Base-by-base conservation (phyloP, 164 flowering plant species). In the Nymphaea thermarum region DNA sequence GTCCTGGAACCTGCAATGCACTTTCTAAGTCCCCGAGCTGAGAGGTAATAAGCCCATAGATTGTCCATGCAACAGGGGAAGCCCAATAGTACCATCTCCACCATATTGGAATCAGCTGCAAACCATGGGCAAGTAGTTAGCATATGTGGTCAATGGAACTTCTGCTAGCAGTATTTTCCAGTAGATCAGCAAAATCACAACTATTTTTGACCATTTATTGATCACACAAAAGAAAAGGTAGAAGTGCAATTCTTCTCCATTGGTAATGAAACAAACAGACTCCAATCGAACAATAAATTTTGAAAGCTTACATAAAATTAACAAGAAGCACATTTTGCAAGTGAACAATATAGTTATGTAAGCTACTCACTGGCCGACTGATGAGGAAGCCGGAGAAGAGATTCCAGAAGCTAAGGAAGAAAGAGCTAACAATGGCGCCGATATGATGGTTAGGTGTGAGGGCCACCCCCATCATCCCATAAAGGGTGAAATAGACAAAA, bases 51-150 rank as follows among this genome's bases (percentile, higher is more conserved):
- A 89, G 73, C 36, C 97, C 97, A 51, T 87, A 82, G 15, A 89
- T 42, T 18, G 93, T 86, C 95, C 91, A 91, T 0, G 91, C 76
- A 68, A 87, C 80, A 0, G 97, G 95, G 44, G 86, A 80, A 16
- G 69, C 82, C 91, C 93, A 91, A 76, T 86, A 91, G 76, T 86
- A 91, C 97, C 97, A 91, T 63, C 95, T 91, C 91, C 93, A 91
- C 95, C 95, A 89, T 14, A 86, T 65, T 2, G 97, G 97, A 55
- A 89, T 83, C 82, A 75, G 79, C 97, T 91, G 86, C 42, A 68
- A 4, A 2, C 7, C 53, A 45, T 1, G 10, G 53, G 5, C 1
- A 10, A 45, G 10, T 45, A 45, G 10, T 45, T 45, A 45, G 53
- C 53, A 1, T 5, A 45, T 45, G 10, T 10, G 2, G 36, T 25